Evolutionary conservation across 192 early-diverging fungal genomes (phyloP), one percentile per base, ranked within the genome.

Genomic region (Cladochytrium replicatum): DNA sequence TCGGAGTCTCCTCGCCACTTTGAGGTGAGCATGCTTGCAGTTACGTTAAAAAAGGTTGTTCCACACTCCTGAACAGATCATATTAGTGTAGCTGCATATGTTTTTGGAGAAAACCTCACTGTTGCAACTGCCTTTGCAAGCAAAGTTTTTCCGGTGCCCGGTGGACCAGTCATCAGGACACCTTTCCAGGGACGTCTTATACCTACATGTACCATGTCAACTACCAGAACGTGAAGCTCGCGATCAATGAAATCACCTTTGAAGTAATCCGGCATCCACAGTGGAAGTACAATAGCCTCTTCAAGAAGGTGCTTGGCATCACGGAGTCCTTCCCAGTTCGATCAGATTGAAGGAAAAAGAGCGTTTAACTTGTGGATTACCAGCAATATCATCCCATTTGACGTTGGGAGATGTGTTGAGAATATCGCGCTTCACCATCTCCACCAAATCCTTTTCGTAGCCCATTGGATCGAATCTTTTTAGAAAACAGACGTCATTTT

Each of bases 11-110:
- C 78, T 15, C 78, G 55, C 78, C 78, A 80, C 48, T 80, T 80
- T 19, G 67, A 71, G 3, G 76, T 77, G 19, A 80, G 56, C 62
- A 71, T 73, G 24, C 59, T 62, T 2, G 76, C 78, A 5, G 78
- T 77, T 9, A 80, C 71, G 45, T 80, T 80, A 37, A 80, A 80
- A 44, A 80, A 80, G 2, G 78, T 80, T 1, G 78, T 80, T 8
- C 71, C 70, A 53, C 78, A 80, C 68, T 80, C 78, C 66, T 78
- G 43, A n/a, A n/a, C n/a, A n/a, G n/a, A n/a, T n/a, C n/a, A n/a
- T n/a, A n/a, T n/a, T 81, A n/a, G n/a, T n/a, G n/a, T 95, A 95
- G 75, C 96, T 93, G 9, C 86, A 90, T 54, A 98, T 98, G 64
- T 96, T 96, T 75, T 97, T 98, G 63, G 95, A 91, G 66, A 96